A percentile compares a stretch with the other conserved stretches of the same genome.
phyloP scores from a whole-genome alignment of 148 eudicot genomes.

The Pharnaceum exiguum region DNA sequence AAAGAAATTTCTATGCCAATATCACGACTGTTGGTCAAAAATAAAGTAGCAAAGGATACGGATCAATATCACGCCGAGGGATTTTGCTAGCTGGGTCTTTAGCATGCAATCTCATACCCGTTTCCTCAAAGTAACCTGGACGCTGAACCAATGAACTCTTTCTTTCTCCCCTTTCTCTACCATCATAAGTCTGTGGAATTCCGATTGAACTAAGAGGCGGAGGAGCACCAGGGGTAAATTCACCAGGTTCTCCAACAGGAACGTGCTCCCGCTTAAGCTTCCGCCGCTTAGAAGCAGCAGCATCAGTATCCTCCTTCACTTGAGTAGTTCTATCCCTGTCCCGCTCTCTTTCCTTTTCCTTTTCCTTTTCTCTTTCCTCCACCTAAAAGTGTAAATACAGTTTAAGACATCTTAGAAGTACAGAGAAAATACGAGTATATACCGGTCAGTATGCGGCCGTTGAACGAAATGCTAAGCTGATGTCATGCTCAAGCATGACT shows the following conservation, averaged over 20 bases:
- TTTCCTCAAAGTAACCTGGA: slow-evolving; percentile 67
- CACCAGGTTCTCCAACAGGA: slow-evolving; percentile 69
- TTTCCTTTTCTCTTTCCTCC: slow-evolving; percentile 77
- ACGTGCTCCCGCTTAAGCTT: slow-evolving; percentile 87
- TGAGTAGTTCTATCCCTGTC: slow-evolving; percentile 58
- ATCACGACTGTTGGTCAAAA: not conserved
- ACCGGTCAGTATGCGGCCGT: too few relatives aligned
- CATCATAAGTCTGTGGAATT: slow-evolving; percentile 64
- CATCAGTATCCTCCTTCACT: slow-evolving; percentile 72
- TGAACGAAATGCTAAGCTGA: too few relatives aligned
- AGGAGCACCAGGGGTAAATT: slow-evolving; percentile 64
- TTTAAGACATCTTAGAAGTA: not conserved
- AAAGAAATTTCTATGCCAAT: not conserved
- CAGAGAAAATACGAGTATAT: not conserved
- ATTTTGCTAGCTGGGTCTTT: slow-evolving; percentile 75
- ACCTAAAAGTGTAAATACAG: slow-evolving; percentile 31
- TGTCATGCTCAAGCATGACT: too few relatives aligned
- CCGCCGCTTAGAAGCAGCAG: slow-evolving; percentile 77
- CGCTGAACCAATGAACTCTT: slow-evolving; percentile 67
- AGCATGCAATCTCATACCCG: slow-evolving; percentile 63
- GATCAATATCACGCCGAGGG: slow-evolving; percentile 80
- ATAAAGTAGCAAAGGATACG: slow-evolving; percentile 59
- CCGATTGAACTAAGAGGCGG: slow-evolving; percentile 50
- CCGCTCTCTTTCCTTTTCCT: slow-evolving; percentile 38
- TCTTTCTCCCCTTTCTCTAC: slow-evolving; percentile 80